Conservation (phyloP, 495 filamentous ascomycete genomes). For the Cetradonia linearis region DNA sequence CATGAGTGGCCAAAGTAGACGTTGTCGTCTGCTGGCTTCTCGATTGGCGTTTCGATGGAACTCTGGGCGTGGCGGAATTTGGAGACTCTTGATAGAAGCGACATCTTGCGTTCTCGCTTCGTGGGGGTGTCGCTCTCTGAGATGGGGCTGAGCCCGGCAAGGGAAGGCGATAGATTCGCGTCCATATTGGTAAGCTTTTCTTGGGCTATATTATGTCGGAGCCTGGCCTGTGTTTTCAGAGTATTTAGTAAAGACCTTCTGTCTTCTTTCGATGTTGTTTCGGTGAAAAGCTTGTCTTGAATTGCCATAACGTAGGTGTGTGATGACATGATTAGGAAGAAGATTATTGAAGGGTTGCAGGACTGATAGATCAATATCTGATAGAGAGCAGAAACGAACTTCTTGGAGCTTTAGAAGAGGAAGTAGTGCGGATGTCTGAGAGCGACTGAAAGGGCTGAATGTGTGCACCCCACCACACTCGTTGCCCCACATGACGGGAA, state of each 20-base stretch:
- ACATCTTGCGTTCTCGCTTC: slow-evolving; percentile 2
- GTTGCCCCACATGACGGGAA: background rate
- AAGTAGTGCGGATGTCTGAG: background rate
- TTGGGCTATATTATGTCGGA: background rate
- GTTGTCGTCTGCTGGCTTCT: background rate
- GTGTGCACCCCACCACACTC: background rate
- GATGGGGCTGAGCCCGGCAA: background rate
- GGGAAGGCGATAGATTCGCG: background rate
- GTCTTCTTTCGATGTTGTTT: background rate
- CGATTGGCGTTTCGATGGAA: background rate
- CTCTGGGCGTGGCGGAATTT: background rate
- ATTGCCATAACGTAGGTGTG: background rate
- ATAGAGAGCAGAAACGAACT: background rate
- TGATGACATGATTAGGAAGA: background rate
- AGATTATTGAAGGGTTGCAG: background rate
- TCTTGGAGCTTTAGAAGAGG: background rate
- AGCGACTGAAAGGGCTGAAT: background rate
- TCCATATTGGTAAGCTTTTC: background rate
- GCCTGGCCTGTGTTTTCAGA: background rate
- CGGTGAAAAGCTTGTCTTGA: background rate
- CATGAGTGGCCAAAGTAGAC: slow-evolving; percentile 28
- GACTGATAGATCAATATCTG: background rate
- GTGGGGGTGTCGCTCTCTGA: background rate
- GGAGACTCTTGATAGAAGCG: background rate
- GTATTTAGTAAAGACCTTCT: background rate